Conservation (phyloP, 345 rosid species). For the Bretschneidera sinensis region DNA sequence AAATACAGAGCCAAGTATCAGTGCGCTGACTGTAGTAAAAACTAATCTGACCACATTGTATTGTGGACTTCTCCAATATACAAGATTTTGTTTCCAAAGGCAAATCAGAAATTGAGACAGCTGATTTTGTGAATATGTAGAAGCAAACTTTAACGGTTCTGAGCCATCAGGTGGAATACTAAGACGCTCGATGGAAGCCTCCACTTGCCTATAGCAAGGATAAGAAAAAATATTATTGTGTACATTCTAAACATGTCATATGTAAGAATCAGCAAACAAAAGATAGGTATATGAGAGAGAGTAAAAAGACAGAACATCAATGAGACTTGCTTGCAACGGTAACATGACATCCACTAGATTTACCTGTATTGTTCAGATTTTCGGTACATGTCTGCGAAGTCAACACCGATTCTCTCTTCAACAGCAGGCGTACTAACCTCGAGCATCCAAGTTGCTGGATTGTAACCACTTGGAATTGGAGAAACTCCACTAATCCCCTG, state of each 20-base stretch:
- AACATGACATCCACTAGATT: not conserved
- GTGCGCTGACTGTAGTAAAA: slow-evolving; percentile 53
- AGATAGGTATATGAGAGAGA: not conserved
- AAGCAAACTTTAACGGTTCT: slow-evolving; percentile 46
- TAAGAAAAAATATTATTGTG: slow-evolving; percentile 2
- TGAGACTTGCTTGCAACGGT: not conserved
- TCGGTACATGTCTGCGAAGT: slow-evolving; percentile 67
- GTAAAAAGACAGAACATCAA: not conserved
- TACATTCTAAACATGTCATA: not conserved
- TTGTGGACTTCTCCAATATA: slow-evolving; percentile 91
- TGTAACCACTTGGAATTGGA: slow-evolving; percentile 57
- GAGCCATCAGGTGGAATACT: slow-evolving; percentile 69
- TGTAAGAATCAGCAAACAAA: not conserved
- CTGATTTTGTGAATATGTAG: slow-evolving; percentile 49
- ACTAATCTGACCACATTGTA: slow-evolving; percentile 67
- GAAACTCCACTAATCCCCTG: slow-evolving; percentile 64
- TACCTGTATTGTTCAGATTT: slow-evolving; percentile 63
- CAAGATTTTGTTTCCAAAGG: slow-evolving; percentile 81
- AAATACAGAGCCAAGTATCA: slow-evolving; percentile 71
- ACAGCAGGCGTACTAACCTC: slow-evolving; percentile 65
- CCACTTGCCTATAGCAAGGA: slow-evolving; percentile 53
- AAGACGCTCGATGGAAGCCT: slow-evolving; percentile 43
- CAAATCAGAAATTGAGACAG: slow-evolving; percentile 55
- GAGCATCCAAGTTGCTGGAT: slow-evolving; percentile 99
- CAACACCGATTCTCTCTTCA: slow-evolving; percentile 57